A percentile compares a stretch with the other conserved stretches of the same genome.
Evolutionary conservation across 495 filamentous ascomycete genomes (phyloP).

Genomic region (Pyrenula massariospora): DNA sequence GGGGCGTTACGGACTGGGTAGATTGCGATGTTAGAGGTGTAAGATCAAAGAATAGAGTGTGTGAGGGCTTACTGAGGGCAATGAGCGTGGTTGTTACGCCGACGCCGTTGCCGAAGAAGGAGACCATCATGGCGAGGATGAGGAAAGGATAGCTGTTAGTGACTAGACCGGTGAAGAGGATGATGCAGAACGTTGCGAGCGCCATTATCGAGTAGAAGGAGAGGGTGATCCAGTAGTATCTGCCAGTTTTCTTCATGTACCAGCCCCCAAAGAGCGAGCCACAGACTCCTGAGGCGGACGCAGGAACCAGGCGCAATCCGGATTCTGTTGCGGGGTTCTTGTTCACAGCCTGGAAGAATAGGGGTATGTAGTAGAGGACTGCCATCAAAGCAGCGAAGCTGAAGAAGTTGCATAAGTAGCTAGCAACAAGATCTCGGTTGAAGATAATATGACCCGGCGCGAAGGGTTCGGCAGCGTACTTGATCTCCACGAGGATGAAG

Average conservation of each 20-base stretch:
- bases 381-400: slow-evolving; percentile 55
- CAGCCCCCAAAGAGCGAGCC: slow-evolving; percentile 61
- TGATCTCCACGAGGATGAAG: slow-evolving; percentile 61
- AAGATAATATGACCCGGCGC: slow-evolving; percentile 74
- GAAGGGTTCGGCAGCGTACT: slow-evolving; percentile 64
- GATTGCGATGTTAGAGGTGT: slow-evolving; percentile 8
- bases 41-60: background rate
- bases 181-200: slow-evolving; percentile 39
- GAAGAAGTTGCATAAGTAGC: slow-evolving; percentile 69
- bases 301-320: slow-evolving; percentile 57
- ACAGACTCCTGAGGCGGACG: slow-evolving; percentile 47
- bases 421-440: slow-evolving; percentile 52
- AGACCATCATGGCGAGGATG: slow-evolving; percentile 41
- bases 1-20: slow-evolving; percentile 56
- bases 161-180: slow-evolving; percentile 47
- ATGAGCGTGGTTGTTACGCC: slow-evolving; percentile 64
- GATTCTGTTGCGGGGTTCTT: slow-evolving; percentile 52
- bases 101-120: slow-evolving; percentile 50
- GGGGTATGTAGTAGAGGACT: slow-evolving; percentile 61
- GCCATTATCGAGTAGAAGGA: slow-evolving; percentile 38
- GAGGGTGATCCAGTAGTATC: slow-evolving; percentile 67
- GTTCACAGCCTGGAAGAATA: slow-evolving; percentile 69
- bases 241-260: slow-evolving; percentile 65
- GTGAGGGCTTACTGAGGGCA: slow-evolving; percentile 43
- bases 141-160: slow-evolving; percentile 32